Base-by-base conservation (phyloP, 1,139 yeast species). In the Saccharomycopsis phalli region DNA sequence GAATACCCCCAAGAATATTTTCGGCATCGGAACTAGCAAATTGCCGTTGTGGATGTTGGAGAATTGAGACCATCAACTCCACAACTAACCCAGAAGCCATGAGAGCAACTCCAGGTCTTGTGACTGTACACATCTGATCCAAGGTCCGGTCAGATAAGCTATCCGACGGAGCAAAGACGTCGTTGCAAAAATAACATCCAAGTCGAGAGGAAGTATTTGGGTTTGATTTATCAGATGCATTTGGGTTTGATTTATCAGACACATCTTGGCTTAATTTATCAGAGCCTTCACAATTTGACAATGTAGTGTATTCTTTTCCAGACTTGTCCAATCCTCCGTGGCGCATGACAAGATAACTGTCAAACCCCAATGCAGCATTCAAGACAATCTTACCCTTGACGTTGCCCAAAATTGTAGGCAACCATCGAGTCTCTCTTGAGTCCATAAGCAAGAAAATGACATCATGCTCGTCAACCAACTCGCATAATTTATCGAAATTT, bases 121-220 rank as follows among this genome's bases (percentile, higher is more conserved):
- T 91, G 1, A 91, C 98, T 0, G 98, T 91, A 56, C 99, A 91
- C 96, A 91, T 91, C 58, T 91, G 97, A 59, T 91, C 99, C 46
- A 91, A 62, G 0, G 96, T 82, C 39, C 95, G 66, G 53, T 87
- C 94, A 0, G 84, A 69, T 14, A 84, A 62, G 47, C 94, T 81
- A 56, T 91, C 95, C 4, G 77, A 66, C 0, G 99, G 98, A 0
- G 96, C 96, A 37, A 87, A 88, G 6, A 91, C 87, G 56, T 93
- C 98, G 56, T 87, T 86, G 59, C 99, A 91, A 57, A 80, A 91
- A 60, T 91, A 91, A 58, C 99, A 91, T 0, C 99, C 98, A 23
- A 88, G 60, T 32, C 80, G 65, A n/a, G n/a, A n/a, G n/a, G n/a
- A n/a, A n/a, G 2, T 50, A 41, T 17, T 49, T 51, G 13, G 43